Percentiles rank a stretch among this genome's conserved stretches.
These are phyloP conservation scores for Synchytrium microbalum DNA, from an alignment of 371 early-diverging fungal species.

Conservation along the genomic window DNA sequence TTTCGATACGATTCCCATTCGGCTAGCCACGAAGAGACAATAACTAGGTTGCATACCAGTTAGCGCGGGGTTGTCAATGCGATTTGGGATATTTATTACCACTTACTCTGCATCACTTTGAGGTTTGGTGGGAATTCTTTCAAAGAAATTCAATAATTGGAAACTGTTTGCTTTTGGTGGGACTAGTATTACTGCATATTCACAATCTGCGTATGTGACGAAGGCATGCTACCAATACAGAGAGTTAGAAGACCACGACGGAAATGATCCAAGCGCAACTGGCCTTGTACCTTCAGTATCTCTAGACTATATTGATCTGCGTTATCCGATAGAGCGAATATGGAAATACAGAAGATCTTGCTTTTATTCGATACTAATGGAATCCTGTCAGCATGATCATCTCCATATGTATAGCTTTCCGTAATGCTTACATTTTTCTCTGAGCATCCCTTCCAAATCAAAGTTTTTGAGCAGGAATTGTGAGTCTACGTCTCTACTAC, in stretches of 20 bases:
- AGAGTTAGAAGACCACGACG: background rate
- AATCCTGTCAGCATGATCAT: no score
- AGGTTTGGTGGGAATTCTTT: background rate
- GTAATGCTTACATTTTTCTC: background rate
- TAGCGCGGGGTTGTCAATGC: background rate
- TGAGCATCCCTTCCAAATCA: background rate
- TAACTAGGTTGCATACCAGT: background rate
- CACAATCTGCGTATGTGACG: background rate
- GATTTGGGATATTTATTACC: background rate
- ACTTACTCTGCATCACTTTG: background rate
- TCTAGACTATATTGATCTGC: background rate
- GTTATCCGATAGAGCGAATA: background rate
- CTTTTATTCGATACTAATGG: background rate
- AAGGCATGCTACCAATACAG: background rate
- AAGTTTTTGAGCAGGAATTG: background rate
- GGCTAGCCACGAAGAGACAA: background rate
- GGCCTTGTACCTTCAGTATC: background rate
- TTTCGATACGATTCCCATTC: background rate
- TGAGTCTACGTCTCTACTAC: background rate
- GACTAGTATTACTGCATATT: background rate
- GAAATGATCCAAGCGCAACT: background rate
- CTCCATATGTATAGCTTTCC: no score
- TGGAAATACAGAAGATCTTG: background rate
- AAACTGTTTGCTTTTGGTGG: background rate
- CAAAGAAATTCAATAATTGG: background rate